Evolutionary conservation across 2,329 filamentous ascomycete genomes (phyloP).

Genomic region (Talaromyces sp.): DNA sequence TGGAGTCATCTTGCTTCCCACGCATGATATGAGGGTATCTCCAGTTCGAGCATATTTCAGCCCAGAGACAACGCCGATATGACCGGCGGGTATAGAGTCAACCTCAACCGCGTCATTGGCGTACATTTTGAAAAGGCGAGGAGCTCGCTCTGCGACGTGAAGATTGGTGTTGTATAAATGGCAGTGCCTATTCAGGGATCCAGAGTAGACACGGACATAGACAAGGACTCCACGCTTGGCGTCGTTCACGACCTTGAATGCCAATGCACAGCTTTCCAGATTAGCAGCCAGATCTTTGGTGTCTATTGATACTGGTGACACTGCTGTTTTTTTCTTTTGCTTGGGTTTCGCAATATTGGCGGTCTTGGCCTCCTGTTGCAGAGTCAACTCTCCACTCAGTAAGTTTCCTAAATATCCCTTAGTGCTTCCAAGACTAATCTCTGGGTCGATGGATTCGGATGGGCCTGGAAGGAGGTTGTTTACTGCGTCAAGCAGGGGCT

Average conservation of each 20-base stretch:
- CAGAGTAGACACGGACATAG: constrained; percentile 89
- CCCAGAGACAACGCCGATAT: constrained; percentile 90
- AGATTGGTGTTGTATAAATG: constrained; percentile 86
- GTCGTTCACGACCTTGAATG: constrained; percentile 94
- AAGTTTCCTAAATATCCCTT: constrained; percentile 56
- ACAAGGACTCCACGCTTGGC: constrained; percentile 81
- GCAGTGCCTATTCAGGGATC: constrained; percentile 70
- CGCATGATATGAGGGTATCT: constrained; percentile 80
- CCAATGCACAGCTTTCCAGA: constrained; percentile 67
- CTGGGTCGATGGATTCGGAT: constrained; percentile 72
- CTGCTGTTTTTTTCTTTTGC: constrained; percentile 43
- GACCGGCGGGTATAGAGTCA: constrained; percentile 73
- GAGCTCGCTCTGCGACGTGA: constrained; percentile 72
- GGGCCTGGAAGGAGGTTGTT: constrained; percentile 85
- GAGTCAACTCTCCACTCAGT: constrained; percentile 46
- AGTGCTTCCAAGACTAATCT: constrained; percentile 65
- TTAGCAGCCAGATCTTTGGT: constrained; percentile 51
- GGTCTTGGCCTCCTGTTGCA: constrained; percentile 36
- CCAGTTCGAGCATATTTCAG: constrained; percentile 90
- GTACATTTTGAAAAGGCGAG: constrained; percentile 83
- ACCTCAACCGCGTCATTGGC: constrained; percentile 85
- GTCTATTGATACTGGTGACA: constrained; percentile 49
- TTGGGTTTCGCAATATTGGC: constrained; percentile 38
- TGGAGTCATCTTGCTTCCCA: constrained; percentile 62
- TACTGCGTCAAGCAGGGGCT: constrained; percentile 84